Percentiles rank a stretch among this genome's conserved stretches.
phyloP scores from a whole-genome alignment of 345 rosid species.

The Populus ilicifolia region DNA sequence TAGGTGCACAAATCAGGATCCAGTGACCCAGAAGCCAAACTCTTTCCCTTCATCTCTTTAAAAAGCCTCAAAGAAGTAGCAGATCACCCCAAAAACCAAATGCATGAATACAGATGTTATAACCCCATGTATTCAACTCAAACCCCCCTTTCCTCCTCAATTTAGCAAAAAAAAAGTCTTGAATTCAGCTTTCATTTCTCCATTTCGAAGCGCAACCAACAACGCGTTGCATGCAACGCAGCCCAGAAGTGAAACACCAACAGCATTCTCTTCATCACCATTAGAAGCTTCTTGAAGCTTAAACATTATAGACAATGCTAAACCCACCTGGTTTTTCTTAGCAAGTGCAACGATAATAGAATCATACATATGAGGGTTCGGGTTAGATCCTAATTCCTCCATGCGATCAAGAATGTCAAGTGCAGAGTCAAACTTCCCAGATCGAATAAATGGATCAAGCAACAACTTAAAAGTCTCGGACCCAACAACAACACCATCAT shows the following conservation, averaged over 20 bases:
- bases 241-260: constrained; percentile 42
- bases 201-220: constrained; percentile 60
- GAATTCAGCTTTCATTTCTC: constrained; percentile 57
- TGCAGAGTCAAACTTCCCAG: constrained; percentile 62
- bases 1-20: constrained; percentile 88
- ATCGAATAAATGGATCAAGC: constrained; percentile 50
- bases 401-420: constrained; percentile 67
- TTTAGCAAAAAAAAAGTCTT: constrained; percentile 40
- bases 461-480: constrained; percentile 53
- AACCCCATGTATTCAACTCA: constrained; percentile 62
- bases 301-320: constrained; percentile 60
- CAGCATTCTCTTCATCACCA: constrained; percentile 14
- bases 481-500: constrained; percentile 50
- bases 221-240: constrained; percentile 57
- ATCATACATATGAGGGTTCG: constrained; percentile 50
- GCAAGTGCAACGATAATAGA: constrained; percentile 61
- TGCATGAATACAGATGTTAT: constrained; percentile 78
- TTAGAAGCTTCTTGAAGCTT: constrained; percentile 53
- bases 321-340: constrained; percentile 52
- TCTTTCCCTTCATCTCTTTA: constrained; percentile 70
- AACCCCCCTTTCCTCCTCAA: constrained; percentile 44
- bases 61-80: constrained; percentile 56
- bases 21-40: constrained; percentile 28
- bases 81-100: constrained; percentile 87
- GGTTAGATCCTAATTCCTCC: constrained; percentile 54